Base-by-base conservation (phyloP, 2,329 filamentous ascomycete genomes). In the Fusarium decemcellulare region DNA sequence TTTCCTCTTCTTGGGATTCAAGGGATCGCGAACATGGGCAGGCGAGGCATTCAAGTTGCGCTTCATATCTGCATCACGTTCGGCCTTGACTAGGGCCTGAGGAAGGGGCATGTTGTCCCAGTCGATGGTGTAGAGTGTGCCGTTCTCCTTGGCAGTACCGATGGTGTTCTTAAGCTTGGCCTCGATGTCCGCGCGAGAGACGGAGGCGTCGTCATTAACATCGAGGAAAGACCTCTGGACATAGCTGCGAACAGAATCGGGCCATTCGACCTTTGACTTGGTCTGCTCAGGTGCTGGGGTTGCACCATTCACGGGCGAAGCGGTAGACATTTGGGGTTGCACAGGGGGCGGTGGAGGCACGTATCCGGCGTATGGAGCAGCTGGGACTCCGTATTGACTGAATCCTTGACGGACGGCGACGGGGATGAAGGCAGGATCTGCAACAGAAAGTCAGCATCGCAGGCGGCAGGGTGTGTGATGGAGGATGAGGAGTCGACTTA, bases 201-300 rank as follows among this genome's bases (percentile, higher is more conserved):
- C 88, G 40, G 87, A 86, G 6, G 86, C 75, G 67, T 92, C 86
- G 70, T 90, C 84, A 77, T 94, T 93, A 62, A 90, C 88, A 29
- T 90, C 88, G 53, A 93, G 90, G 78, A 98, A 98, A 29, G 94
- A 95, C 76, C 94, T 91, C 76, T 94, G 92, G 34, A 98, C 95
- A 82, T 98, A 98, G 71, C 87, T 85, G 73, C 94, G 92, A 64
- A 98, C 93, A n/a, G 91, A 88, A 44, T 88, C 84, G 34, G 94
- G 91, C 91, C 94, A 98, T 73, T 92, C 89, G 74, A 92, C 90
- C 83, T 92, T 93, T 77, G 86, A 82, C 79, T 86, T 85, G 72
- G 78, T 79, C 68, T 74, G 75, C 72, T 79, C 74, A 61, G 72
- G 66, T 52, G 74, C 70, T 61, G 72, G 62, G 65, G 76, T 64